phyloP scores from a whole-genome alignment of 2,329 filamentous ascomycete genomes.

The Alternaria gaisen region DNA sequence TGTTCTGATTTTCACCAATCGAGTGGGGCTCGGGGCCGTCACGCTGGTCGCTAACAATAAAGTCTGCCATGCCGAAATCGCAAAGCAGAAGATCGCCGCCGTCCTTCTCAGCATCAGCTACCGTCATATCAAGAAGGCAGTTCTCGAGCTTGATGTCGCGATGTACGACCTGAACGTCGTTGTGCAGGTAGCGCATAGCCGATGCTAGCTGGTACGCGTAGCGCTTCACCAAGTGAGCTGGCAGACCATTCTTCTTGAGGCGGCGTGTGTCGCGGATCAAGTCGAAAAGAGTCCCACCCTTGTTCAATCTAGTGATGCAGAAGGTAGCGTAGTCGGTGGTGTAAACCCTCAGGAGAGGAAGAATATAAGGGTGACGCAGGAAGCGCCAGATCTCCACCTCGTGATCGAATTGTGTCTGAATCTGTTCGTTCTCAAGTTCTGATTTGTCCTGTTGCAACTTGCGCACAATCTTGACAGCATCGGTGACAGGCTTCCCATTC shows the following conservation, averaged over 20 bases:
- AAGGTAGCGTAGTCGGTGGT: slow-evolving; percentile 74
- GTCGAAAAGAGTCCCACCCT: slow-evolving; percentile 71
- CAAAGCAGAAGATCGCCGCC: slow-evolving; percentile 69
- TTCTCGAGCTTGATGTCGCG: slow-evolving; percentile 76
- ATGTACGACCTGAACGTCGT: slow-evolving; percentile 72
- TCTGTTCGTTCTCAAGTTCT: slow-evolving; percentile 70
- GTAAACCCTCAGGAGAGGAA: slow-evolving; percentile 70
- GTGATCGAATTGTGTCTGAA: slow-evolving; percentile 73
- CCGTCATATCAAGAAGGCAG: slow-evolving; percentile 67
- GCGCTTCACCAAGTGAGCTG: slow-evolving; percentile 62
- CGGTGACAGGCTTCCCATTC: slow-evolving; percentile 61
- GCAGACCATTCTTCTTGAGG: slow-evolving; percentile 56
- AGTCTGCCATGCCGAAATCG: slow-evolving; percentile 76
- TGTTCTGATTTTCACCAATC: slow-evolving; percentile 50
- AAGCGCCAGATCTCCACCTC: slow-evolving; percentile 74
- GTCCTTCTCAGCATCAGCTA: slow-evolving; percentile 56
- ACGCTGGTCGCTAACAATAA: slow-evolving; percentile 66
- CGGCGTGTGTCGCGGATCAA: slow-evolving; percentile 64
- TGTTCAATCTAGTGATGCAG: slow-evolving; percentile 71
- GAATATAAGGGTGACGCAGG: slow-evolving; percentile 68
- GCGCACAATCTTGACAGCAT: slow-evolving; percentile 73
- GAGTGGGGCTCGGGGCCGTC: slow-evolving; percentile 61
- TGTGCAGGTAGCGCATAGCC: slow-evolving; percentile 72
- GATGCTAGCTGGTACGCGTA: slow-evolving; percentile 71
- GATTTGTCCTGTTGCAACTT: slow-evolving; percentile 64